These are phyloP conservation scores for Phalaenopsis equestris DNA, from an alignment of 106 monocot genomes.

Conservation along the genomic window DNA sequence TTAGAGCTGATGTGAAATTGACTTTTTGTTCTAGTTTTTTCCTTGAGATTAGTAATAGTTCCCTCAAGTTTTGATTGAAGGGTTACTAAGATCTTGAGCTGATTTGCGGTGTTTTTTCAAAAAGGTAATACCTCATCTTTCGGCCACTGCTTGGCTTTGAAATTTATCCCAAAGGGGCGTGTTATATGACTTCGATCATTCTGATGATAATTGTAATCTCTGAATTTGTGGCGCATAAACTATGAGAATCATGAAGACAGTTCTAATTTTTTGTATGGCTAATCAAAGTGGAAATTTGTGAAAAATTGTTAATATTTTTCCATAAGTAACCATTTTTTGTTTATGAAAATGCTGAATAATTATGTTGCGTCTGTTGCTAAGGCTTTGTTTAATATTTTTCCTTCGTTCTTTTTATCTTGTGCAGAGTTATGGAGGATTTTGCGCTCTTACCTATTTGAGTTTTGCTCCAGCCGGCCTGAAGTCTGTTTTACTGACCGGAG, in stretches of 20 bases:
- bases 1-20: too few species aligned
- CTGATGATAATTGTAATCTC: neutral
- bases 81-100: too few species aligned
- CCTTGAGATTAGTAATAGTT: too few species aligned
- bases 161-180: neutral
- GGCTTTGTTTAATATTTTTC: neutral
- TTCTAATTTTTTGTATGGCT: neutral
- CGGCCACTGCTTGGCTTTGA: neutral
- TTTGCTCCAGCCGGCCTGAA: constrained; percentile 89
- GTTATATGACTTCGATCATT: neutral
- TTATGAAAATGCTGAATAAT: neutral
- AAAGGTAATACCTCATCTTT: too few species aligned
- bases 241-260: neutral
- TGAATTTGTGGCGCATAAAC: neutral
- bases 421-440: constrained; percentile 96
- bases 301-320: neutral
- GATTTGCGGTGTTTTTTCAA: too few species aligned
- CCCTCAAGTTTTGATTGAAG: too few species aligned
- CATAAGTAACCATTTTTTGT: neutral
- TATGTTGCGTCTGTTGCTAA: too few species aligned
- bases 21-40: too few species aligned
- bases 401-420: constrained; percentile 11
- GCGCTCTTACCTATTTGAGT: constrained; percentile 97
- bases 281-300: neutral
- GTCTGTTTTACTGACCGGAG: constrained; percentile 84